phyloP scores from a whole-genome alignment of 805 yeast species.

The Cyberlindnera xylosilytica region DNA sequence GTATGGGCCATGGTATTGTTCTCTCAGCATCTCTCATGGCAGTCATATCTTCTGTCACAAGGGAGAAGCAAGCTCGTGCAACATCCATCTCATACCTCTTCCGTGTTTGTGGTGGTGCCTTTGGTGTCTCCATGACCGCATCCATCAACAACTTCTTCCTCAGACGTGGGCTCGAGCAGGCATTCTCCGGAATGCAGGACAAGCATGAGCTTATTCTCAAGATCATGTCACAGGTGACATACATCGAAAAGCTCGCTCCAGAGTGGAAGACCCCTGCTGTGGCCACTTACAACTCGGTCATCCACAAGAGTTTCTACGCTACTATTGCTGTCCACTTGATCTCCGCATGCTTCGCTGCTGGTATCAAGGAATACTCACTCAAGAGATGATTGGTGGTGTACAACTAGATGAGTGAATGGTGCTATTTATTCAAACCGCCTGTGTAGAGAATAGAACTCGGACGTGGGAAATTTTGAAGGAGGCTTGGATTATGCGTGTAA shows the following conservation, averaged over 20 bases:
- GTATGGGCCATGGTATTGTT: constrained; percentile 50
- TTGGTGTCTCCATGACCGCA: constrained; percentile 22
- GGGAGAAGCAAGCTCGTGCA: constrained; percentile 57
- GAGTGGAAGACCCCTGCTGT: constrained; percentile 10
- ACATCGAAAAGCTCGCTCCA: constrained; percentile 15
- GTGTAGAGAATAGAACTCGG: no score
- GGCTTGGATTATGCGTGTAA: no score
- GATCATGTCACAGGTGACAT: constrained; percentile 17
- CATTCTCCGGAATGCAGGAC: constrained; percentile 11
- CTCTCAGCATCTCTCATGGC: constrained; percentile 61
- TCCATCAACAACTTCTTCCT: constrained; percentile 15
- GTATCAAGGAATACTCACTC: constrained; percentile 6
- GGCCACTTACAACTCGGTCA: constrained; percentile 1
- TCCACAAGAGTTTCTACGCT: constrained; percentile 9
- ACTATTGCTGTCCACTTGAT: constrained; percentile 4
- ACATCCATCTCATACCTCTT: constrained; percentile 64
- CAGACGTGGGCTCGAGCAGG: constrained; percentile 10
- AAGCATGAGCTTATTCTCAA: constrained; percentile 11
- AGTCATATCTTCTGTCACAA: constrained; percentile 66
- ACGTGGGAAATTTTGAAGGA: no score
- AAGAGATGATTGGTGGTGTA: constrained; percentile 1
- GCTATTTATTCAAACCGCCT: no score
- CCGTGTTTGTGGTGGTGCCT: constrained; percentile 58
- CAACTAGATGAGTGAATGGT: no score
- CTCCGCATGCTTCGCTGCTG: constrained; percentile 5